Evolutionary conservation across 2,329 filamentous ascomycete species (phyloP), one percentile per base, ranked within the genome.

Genomic region (Trichoderma cornu-damae): DNA sequence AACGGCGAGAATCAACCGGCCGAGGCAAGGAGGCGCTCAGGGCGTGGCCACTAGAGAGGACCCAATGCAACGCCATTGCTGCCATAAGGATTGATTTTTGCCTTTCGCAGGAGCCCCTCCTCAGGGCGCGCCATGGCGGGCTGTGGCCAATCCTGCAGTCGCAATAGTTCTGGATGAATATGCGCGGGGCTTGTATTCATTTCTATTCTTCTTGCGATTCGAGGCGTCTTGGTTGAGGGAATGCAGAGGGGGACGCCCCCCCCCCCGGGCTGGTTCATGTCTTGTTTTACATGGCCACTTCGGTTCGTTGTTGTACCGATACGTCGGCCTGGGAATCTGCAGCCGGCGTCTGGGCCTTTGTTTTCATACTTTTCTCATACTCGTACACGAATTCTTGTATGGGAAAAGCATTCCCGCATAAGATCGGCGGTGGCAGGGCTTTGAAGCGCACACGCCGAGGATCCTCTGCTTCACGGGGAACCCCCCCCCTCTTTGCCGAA

Each of bases 101-200:
- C 28, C 50, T 16, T 37, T 44, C 8, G 5, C 9, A 26, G 6
- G n/a, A n/a, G 14, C 6, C 12, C 14, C 24, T 28, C 22, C 14
- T 14, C 28, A 30, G 28, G n/a, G 28, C 6, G 28, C 50, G 50
- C 50, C 50, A 44, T 11, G 7, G 38, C 28, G 24, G 30, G 50
- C 22, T 16, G 50, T n/a, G 22, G 49, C 38, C 37, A 34, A 52
- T 34, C 26, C 34, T 22, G 5, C 6, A 12, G 50, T 12, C 14
- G 14, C 9, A 43, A 12, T n/a, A 6, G 18, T 30, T n/a, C 30
- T 49, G 20, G 8, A 18, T 35, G 38, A 53, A 44, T 42, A 24
- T 43, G 30, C 4, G 38, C 40, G 50, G 28, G 49, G 37, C 44
- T 43, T 43, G 35, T 52, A 52, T 52, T 52, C 49, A 52, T 52